phyloP scores from a whole-genome alignment of 257 asterid genomes.

The Cordia subcordata region DNA sequence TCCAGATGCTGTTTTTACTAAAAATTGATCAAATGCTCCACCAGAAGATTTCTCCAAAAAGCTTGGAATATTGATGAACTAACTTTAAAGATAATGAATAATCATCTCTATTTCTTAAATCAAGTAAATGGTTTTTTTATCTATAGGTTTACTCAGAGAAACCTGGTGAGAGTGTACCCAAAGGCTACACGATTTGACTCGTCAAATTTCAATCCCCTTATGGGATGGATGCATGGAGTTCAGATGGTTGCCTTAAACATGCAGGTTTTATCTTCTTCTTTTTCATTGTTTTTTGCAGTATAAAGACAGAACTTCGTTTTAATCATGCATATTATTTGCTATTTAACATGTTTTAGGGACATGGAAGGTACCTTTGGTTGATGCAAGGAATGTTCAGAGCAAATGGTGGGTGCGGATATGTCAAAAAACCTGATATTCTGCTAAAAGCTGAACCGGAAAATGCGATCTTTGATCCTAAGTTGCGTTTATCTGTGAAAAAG shows the following conservation, averaged over 20 bases:
- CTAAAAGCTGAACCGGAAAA: constrained; percentile 29
- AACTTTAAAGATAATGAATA: too few relatives aligned
- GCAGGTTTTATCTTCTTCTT: constrained; percentile 39
- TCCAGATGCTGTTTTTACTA: too few relatives aligned
- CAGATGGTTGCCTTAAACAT: constrained; percentile 88
- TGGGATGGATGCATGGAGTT: constrained; percentile 78
- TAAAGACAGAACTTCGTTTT: neutral
- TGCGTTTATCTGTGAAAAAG: constrained; percentile 34
- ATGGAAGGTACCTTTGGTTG: constrained; percentile 72
- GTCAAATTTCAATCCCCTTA: constrained; percentile 68
- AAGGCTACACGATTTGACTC: constrained; percentile 68
- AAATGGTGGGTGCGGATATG: constrained; percentile 82
- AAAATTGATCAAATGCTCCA: too few relatives aligned
- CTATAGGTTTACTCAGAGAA: constrained; percentile 65
- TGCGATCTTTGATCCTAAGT: constrained; percentile 56
- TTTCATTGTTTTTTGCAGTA: neutral
- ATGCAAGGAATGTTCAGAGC: constrained; percentile 82
- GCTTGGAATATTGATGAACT: too few relatives aligned
- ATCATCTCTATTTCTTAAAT: neutral
- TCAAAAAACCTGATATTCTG: constrained; percentile 66
- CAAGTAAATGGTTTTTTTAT: neutral
- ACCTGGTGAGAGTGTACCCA: constrained; percentile 80
- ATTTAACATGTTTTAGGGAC: constrained; percentile 31
- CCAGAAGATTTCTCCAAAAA: too few relatives aligned
- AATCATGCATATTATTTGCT: neutral